Conservation (phyloP, 1,139 yeast species). For the Maudiozyma humilis region DNA sequence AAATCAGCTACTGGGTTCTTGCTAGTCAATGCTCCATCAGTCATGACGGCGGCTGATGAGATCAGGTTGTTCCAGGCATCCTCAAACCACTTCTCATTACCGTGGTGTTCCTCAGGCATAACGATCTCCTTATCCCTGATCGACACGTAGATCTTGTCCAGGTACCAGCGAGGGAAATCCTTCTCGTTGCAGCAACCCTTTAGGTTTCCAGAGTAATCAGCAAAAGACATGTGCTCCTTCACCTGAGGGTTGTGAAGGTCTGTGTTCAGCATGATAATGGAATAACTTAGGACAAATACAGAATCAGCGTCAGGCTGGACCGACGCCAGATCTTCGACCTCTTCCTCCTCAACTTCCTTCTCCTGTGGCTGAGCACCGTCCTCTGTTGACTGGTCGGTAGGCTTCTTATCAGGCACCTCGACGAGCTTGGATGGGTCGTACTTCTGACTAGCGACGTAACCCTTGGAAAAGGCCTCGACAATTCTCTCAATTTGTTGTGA, state of each 20-base stretch:
- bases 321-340: conserved; percentile 32
- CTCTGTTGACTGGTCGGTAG: background rate
- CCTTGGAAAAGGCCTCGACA: conserved; percentile 76
- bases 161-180: conserved; percentile 81
- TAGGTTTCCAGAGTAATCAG: conserved; percentile 70
- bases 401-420: background rate
- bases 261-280: conserved; percentile 70
- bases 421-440: conserved; percentile 29
- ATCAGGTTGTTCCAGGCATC: conserved; percentile 86
- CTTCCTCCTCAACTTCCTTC: conserved; percentile 20
- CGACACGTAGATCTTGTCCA: conserved; percentile 70
- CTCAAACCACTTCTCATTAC: conserved; percentile 80
- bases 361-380: conserved; percentile 16
- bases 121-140: conserved; percentile 83
- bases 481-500: conserved; percentile 92
- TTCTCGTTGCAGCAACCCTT: conserved; percentile 66
- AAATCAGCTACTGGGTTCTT: conserved; percentile 22
- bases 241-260: conserved; percentile 74
- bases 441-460: conserved; percentile 58
- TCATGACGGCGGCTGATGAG: conserved; percentile 38
- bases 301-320: conserved; percentile 68
- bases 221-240: conserved; percentile 79
- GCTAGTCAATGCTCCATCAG: conserved; percentile 25
- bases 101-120: conserved; percentile 95
- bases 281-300: conserved; percentile 63